These are phyloP conservation scores for Suhomyces guaymorum DNA, from an alignment of 1,139 yeast genomes.

Conservation along the genomic window DNA sequence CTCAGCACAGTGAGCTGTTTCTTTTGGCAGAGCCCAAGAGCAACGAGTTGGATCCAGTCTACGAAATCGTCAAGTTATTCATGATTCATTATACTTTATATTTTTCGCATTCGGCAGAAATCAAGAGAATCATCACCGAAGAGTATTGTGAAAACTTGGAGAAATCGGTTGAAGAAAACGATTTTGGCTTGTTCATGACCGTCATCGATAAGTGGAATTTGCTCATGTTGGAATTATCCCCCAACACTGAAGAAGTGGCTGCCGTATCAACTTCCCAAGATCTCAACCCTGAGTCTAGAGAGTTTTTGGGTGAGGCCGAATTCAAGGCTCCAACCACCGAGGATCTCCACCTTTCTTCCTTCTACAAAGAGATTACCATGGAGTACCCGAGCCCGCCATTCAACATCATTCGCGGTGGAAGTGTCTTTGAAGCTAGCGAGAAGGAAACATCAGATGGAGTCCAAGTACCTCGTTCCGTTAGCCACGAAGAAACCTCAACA, in stretches of 20 bases:
- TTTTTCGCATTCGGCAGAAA: conserved; percentile 40
- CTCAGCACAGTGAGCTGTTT: conserved; percentile 43
- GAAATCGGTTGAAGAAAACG: conserved; percentile 33
- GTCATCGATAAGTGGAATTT: conserved; percentile 46
- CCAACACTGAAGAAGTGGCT: conserved; percentile 21
- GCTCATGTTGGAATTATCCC: conserved; percentile 40
- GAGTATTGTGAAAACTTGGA: conserved; percentile 38
- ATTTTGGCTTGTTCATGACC: conserved; percentile 36
- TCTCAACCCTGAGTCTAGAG: conserved; percentile 34
- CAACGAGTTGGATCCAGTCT: conserved; percentile 67
- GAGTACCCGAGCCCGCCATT: conserved; percentile 19
- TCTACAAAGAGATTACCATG: conserved; percentile 27
- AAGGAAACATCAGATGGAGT: conserved; percentile 3
- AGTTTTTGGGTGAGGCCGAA: conserved; percentile 24
- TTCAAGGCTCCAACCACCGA: conserved; percentile 18
- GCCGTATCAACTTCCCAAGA: conserved; percentile 20
- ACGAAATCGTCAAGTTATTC: conserved; percentile 61
- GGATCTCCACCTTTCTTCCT: conserved; percentile 28
- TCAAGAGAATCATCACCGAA: conserved; percentile 35
- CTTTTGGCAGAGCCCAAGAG: conserved; percentile 48
- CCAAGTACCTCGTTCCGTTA: conserved; percentile 8
- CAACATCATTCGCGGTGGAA: conserved; percentile 5
- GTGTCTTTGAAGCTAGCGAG: not conserved
- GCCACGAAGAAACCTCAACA: conserved; percentile 4
- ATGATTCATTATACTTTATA: conserved; percentile 46